phyloP scores from a whole-genome alignment of 2,329 filamentous ascomycete genomes.

The Penicillium olsonii region DNA sequence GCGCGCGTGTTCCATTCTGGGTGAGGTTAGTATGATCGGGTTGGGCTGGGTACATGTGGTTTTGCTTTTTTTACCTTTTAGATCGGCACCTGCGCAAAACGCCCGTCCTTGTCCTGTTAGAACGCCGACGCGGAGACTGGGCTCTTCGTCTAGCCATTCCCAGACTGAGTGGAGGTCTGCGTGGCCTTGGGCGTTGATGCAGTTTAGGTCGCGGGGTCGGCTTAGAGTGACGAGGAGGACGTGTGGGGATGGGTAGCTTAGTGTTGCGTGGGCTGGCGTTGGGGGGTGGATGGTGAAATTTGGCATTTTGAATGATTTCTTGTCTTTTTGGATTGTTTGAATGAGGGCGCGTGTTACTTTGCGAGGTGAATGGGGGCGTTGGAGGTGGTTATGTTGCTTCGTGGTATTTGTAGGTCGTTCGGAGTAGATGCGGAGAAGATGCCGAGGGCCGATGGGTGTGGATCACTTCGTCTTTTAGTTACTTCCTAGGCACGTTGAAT shows the following conservation, averaged over 20 bases:
- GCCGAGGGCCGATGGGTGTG: slow-evolving; percentile 24
- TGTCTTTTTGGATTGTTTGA: background rate
- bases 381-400: background rate
- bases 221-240: slow-evolving; percentile 52
- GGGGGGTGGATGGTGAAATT: slow-evolving; percentile 34
- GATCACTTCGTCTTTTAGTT: background rate
- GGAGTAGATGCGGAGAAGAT: slow-evolving; percentile 18
- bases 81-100: slow-evolving; percentile 49
- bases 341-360: background rate
- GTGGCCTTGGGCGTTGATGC: slow-evolving; percentile 46
- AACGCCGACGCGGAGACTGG: slow-evolving; percentile 41
- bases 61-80: slow-evolving; percentile 38
- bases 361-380: background rate
- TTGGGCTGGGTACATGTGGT: background rate
- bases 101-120: slow-evolving; percentile 45
- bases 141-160: slow-evolving; percentile 49
- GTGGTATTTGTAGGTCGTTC: background rate
- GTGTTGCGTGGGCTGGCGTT: slow-evolving; percentile 30
- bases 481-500: background rate
- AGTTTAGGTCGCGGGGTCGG: slow-evolving; percentile 46
- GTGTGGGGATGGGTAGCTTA: slow-evolving; percentile 47
- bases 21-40: background rate
- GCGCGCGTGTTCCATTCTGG: slow-evolving; percentile 38
- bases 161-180: slow-evolving; percentile 46
- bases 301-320: slow-evolving; percentile 24